Conservation (phyloP, 441 rosid species). For the Populus tomentosa region DNA sequence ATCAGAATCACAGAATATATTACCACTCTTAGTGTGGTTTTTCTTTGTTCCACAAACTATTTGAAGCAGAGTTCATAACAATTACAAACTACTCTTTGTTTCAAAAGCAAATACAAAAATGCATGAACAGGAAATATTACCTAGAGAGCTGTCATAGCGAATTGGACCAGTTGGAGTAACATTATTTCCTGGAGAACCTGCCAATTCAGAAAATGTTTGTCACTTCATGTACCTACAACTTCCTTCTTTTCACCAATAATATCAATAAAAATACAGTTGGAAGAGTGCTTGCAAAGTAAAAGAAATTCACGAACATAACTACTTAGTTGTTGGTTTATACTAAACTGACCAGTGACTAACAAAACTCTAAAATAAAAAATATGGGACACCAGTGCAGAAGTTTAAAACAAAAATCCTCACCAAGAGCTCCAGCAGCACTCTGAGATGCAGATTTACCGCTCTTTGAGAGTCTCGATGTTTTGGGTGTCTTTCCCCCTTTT, state of each 20-base stretch:
- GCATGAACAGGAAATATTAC: constrained; percentile 36
- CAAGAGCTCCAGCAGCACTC: constrained; percentile 58
- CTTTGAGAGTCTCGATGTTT: constrained; percentile 55
- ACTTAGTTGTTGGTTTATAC: not conserved
- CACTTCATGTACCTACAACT: constrained; percentile 14
- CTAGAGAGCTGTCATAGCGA: constrained; percentile 98
- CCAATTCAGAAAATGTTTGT: constrained; percentile 30
- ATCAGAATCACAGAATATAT: constrained; percentile 26
- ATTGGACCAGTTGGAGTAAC: constrained; percentile 82
- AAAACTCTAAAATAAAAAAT: constrained; percentile 10
- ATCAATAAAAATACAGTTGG: not conserved
- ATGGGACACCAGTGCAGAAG: not conserved
- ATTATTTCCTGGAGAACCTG: constrained; percentile 93
- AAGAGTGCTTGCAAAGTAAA: not conserved
- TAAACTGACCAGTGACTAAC: not conserved
- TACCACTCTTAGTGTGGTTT: constrained; percentile 10
- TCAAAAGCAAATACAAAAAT: not conserved
- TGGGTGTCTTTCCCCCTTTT: constrained; percentile 67
- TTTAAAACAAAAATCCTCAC: constrained; percentile 36
- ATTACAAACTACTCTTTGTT: not conserved
- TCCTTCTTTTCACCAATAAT: constrained; percentile 6
- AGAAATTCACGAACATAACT: not conserved
- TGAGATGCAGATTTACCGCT: constrained; percentile 53
- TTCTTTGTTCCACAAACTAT: not conserved
- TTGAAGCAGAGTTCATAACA: constrained; percentile 6